A percentile compares a stretch with the other conserved stretches of the same genome.
phyloP scores from a whole-genome alignment of 2,329 filamentous ascomycete genomes.

The Trichoderma polysporum region DNA sequence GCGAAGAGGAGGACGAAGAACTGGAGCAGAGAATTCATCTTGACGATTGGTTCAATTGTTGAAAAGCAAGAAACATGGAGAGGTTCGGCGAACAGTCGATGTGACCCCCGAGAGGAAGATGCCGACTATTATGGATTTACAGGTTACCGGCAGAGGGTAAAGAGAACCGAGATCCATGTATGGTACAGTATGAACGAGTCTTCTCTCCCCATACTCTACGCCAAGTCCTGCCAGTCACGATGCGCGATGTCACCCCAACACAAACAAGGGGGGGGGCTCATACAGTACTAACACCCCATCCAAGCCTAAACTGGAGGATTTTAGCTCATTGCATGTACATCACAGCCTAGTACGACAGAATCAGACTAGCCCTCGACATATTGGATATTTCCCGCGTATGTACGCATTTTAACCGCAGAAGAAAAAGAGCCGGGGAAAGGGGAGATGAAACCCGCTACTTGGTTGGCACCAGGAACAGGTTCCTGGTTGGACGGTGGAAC shows the following conservation, averaged over 20 bases:
- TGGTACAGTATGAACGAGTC: neutral
- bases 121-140: neutral
- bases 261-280: slow-evolving; percentile 2
- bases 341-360: neutral
- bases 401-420: slow-evolving; percentile 11
- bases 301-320: neutral
- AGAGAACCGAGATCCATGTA: neutral
- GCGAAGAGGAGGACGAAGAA: slow-evolving; percentile 21
- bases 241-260: slow-evolving; percentile 17
- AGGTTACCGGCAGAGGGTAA: neutral
- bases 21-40: neutral
- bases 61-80: neutral
- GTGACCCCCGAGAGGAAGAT: neutral
- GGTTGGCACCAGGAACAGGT: neutral
- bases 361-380: neutral
- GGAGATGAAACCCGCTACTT: slow-evolving; percentile 9
- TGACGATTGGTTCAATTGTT: neutral
- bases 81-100: neutral
- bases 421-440: neutral
- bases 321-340: slow-evolving; percentile 4
- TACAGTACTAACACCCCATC: neutral
- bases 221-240: neutral
- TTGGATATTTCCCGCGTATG: neutral
- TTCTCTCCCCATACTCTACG: neutral
- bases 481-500: neutral